phyloP scores from a whole-genome alignment of 352 stramenopile genomes.

The Pythium myriotylum region DNA sequence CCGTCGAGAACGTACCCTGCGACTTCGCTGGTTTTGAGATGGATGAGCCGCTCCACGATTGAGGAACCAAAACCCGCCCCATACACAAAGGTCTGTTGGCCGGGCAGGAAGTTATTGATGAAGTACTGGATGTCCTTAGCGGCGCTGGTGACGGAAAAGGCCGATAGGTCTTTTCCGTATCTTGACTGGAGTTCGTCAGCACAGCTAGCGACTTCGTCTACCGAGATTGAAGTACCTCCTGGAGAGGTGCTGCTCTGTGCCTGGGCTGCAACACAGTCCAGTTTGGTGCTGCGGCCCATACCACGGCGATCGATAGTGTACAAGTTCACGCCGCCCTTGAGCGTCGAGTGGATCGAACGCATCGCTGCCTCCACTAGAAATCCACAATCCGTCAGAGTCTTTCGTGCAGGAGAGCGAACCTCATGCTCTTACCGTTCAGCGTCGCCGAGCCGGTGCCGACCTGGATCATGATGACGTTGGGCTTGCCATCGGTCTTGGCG shows the following conservation, averaged over 20 bases:
- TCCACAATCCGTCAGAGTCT: background rate
- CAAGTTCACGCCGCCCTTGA: constrained; percentile 31
- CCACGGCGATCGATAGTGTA: constrained; percentile 40
- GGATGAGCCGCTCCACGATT: constrained; percentile 30
- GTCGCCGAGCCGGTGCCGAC: constrained; percentile 23
- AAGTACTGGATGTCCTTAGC: constrained; percentile 31
- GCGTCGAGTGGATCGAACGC: constrained; percentile 28
- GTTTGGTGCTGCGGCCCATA: constrained; percentile 27
- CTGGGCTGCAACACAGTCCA: constrained; percentile 27
- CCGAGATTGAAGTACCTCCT: constrained; percentile 10
- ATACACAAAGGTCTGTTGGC: constrained; percentile 24
- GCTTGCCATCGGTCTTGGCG: background rate
- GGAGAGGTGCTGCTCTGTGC: constrained; percentile 18
- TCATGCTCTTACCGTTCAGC: background rate
- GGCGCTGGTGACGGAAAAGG: constrained; percentile 32
- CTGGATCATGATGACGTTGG: constrained; percentile 29
- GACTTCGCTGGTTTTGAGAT: constrained; percentile 17
- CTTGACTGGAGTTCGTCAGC: constrained; percentile 18
- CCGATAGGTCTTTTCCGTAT: constrained; percentile 9
- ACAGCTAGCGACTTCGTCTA: constrained; percentile 21
- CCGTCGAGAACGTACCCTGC: constrained; percentile 27
- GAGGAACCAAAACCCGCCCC: constrained; percentile 17
- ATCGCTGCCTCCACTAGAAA: constrained; percentile 45
- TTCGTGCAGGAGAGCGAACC: too few species aligned
- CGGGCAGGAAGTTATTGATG: constrained; percentile 12